Evolutionary conservation across 1,284 basidiomycete species (phyloP), one percentile per base, ranked within the genome.

Genomic region (Naganishia liquefaciens): DNA sequence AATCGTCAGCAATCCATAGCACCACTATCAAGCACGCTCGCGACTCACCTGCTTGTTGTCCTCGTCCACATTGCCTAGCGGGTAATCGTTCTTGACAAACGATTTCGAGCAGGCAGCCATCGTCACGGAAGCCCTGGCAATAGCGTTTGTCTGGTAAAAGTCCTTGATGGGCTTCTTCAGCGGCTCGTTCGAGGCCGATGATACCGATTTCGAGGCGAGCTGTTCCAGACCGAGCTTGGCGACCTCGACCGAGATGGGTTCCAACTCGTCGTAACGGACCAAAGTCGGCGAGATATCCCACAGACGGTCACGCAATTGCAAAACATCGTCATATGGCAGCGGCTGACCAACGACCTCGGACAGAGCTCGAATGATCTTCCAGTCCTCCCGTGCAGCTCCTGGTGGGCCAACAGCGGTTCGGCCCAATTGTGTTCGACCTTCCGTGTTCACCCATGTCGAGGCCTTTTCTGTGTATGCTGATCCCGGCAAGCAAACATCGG

Each of bases 391-490:
- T 3, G 92, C 86, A 2, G 93, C 91, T 63, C 94, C 96, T 19
- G 96, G 95, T 42, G 93, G 90, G n/a, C 89, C 87, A 1, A 99
- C 93, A 25, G 95, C 95, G 11, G 91, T 88, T 58, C 96, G 85
- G 47, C 93, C 93, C 27, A 94, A 79, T 80, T 99, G 96, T 28
- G 90, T 82, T 51, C 96, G 86, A 57, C 96, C 96, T 78, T 99
- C 96, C 0, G 94, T 95, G 82, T 99, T 99, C 67, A 99, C 86
- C 91, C 93, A 99, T 2, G 93, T 97, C 57, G 85, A 84, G 13
- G 86, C 84, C 82, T 99, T 99, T 81, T 99, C 96, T 2, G 95
- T 99, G 82, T 98, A 98, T 2, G 95, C 95, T 27, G 90, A 85
- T 28, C 86, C 93, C 49, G 96, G 96, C 47, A 99, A 81, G 77